Percentiles rank a stretch among this genome's conserved stretches.
Evolutionary conservation across 352 stramenopile genomes (phyloP).

Genomic region (Phytophthora kernoviae): DNA sequence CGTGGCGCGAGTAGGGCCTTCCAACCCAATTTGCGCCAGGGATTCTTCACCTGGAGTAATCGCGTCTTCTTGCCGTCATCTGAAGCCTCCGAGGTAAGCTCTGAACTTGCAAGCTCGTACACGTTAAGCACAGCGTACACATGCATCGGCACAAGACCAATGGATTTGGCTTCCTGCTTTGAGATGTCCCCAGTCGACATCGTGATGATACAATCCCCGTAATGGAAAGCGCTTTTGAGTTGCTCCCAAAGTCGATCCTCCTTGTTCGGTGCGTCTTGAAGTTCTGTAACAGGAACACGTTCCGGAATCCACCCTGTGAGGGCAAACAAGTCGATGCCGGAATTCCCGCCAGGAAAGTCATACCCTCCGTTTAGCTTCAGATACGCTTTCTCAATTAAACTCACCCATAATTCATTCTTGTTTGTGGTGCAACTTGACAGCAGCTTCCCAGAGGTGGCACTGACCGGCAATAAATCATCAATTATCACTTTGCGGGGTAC

Average conservation of each 20-base stretch:
- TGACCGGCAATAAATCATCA: constrained; percentile 95
- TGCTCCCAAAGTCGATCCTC: constrained; percentile 97
- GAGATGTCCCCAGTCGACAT: constrained; percentile 91
- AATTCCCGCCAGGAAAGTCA: constrained; percentile 97
- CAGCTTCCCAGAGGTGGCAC: constrained; percentile 58
- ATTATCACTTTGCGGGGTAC: constrained; percentile 93
- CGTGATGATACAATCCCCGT: constrained; percentile 97
- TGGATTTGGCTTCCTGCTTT: constrained; percentile 64
- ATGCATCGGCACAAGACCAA: constrained; percentile 96
- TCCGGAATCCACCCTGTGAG: constrained; percentile 99
- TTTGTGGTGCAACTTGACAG: constrained; percentile 85
- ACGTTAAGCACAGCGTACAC: constrained; percentile 97
- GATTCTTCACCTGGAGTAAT: constrained; percentile 97
- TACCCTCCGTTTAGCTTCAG: constrained; percentile 98
- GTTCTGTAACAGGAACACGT: constrained; percentile 72
- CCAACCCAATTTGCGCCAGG: constrained; percentile 91
- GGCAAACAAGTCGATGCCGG: constrained; percentile 97
- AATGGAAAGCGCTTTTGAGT: constrained; percentile 92
- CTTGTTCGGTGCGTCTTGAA: constrained; percentile 88
- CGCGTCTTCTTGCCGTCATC: constrained; percentile 51
- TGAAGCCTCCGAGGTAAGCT: too few species aligned
- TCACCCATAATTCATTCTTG: constrained; percentile 92
- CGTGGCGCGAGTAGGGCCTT: constrained; percentile 84
- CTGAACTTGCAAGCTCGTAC: constrained; percentile 66
- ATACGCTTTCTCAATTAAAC: constrained; percentile 98